A percentile compares a stretch with the other conserved stretches of the same genome.
Evolutionary conservation across 2,329 filamentous ascomycete species (phyloP).

Genomic region (Knoxdaviesia capensis): DNA sequence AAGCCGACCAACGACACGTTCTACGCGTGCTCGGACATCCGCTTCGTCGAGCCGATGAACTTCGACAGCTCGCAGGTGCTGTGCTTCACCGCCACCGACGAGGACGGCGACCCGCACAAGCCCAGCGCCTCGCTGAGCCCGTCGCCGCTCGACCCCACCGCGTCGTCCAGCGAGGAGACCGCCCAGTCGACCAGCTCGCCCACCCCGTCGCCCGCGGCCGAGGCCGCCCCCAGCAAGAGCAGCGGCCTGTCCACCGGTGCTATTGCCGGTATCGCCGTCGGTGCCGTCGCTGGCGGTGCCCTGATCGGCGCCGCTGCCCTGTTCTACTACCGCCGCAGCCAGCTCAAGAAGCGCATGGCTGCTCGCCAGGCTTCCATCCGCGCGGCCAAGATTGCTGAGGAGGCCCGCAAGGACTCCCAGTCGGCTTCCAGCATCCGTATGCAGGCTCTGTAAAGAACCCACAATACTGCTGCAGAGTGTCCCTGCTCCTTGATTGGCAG

Average conservation of each 20-base stretch:
- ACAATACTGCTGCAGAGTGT: no score
- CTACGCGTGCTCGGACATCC: conserved; percentile 29
- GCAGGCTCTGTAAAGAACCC: no score
- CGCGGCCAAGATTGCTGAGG: no score
- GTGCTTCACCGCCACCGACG: conserved; percentile 23
- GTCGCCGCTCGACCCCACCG: no score
- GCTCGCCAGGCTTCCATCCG: no score
- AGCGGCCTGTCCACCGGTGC: conserved; percentile 15
- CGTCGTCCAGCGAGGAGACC: no score
- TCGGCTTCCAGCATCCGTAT: no score
- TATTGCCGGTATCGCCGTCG: conserved; percentile 23
- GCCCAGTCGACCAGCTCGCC: not conserved
- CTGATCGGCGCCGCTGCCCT: not conserved
- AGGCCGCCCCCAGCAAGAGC: not conserved
- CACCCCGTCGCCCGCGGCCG: not conserved
- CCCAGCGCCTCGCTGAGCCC: no score
- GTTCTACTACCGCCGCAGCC: no score
- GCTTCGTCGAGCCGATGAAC: conserved; percentile 15
- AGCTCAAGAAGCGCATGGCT: no score
- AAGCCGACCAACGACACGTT: conserved; percentile 20
- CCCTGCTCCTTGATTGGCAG: no score
- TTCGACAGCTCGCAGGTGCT: conserved; percentile 13
- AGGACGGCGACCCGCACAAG: conserved; percentile 1
- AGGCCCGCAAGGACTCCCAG: no score
- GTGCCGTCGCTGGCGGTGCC: conserved; percentile 9